Conservation (phyloP, 2,329 filamentous ascomycete species). For the Shiraia bambusicola region DNA sequence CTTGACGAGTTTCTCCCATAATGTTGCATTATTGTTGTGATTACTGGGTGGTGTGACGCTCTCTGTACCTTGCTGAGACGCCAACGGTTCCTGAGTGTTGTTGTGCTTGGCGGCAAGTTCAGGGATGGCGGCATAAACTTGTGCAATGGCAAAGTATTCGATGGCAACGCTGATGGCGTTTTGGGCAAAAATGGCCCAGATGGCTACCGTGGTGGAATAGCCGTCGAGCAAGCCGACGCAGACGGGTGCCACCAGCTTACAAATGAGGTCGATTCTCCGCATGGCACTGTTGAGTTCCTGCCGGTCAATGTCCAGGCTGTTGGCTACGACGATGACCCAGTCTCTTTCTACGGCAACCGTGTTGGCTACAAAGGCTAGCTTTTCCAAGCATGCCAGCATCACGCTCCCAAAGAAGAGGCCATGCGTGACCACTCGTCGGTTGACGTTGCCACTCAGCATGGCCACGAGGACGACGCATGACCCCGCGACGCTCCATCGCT, state of each 20-base stretch:
- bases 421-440: constrained; percentile 26
- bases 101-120: constrained; percentile 20
- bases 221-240: constrained; percentile 53
- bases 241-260: constrained; percentile 59
- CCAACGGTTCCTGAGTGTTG: constrained; percentile 1
- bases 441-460: constrained; percentile 14
- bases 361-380: constrained; percentile 65
- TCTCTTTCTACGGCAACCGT: constrained; percentile 70
- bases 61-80: not conserved
- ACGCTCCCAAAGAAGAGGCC: constrained; percentile 41
- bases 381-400: constrained; percentile 67
- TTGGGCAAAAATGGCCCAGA: constrained; percentile 53
- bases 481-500: constrained; percentile 34
- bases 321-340: constrained; percentile 62
- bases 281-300: constrained; percentile 59
- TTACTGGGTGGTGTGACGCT: constrained; percentile 10
- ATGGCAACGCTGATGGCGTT: constrained; percentile 51
- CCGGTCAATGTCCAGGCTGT: constrained; percentile 30
- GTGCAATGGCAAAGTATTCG: constrained; percentile 58
- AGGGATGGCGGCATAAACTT: constrained; percentile 41
- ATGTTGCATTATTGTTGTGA: constrained; percentile 5
- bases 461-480: constrained; percentile 34
- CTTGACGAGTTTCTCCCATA: constrained; percentile 3
- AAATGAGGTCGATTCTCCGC: constrained; percentile 60
- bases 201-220: constrained; percentile 52